A percentile compares a stretch with the other conserved stretches of the same genome.
Evolutionary conservation across 257 asterid genomes (phyloP).

Genomic region (Parsonsia alboflavescens): DNA sequence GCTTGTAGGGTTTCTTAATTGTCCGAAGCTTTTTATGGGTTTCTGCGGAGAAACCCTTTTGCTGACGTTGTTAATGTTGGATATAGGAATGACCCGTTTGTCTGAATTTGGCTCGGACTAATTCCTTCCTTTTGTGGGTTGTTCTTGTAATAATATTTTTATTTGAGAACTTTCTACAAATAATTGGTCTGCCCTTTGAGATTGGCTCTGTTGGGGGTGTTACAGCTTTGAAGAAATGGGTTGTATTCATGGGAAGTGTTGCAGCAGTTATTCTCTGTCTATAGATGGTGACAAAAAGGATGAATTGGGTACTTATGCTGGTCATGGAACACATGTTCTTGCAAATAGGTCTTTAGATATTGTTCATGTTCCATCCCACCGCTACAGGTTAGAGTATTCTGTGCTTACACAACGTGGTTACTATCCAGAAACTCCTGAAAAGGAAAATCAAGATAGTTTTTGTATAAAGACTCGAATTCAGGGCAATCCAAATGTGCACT

Average conservation of each 20-base stretch:
- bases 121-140: constrained; percentile 19
- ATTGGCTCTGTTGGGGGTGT: constrained; percentile 22
- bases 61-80: constrained; percentile 4
- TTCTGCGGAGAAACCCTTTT: constrained; percentile 11
- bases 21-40: constrained; percentile 19
- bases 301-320: constrained; percentile 33
- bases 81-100: constrained; percentile 23
- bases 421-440: constrained; percentile 85
- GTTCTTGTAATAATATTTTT: constrained; percentile 24
- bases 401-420: constrained; percentile 69
- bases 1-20: constrained; percentile 12
- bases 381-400: constrained; percentile 58
- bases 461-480: constrained; percentile 58
- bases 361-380: constrained; percentile 79
- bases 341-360: constrained; percentile 44
- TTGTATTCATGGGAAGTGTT: constrained; percentile 83
- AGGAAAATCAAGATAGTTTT: constrained; percentile 84
- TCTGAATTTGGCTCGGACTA: constrained; percentile 23
- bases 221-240: constrained; percentile 53
- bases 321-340: constrained; percentile 34
- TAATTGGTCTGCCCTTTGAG: constrained; percentile 36
- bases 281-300: constrained; percentile 50
- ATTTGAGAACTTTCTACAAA: constrained; percentile 36
- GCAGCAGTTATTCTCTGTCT: constrained; percentile 50
- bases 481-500: constrained; percentile 83